These are phyloP conservation scores for Hypomyces rosellus DNA, from an alignment of 2,329 filamentous ascomycete species.

Conservation along the genomic window DNA sequence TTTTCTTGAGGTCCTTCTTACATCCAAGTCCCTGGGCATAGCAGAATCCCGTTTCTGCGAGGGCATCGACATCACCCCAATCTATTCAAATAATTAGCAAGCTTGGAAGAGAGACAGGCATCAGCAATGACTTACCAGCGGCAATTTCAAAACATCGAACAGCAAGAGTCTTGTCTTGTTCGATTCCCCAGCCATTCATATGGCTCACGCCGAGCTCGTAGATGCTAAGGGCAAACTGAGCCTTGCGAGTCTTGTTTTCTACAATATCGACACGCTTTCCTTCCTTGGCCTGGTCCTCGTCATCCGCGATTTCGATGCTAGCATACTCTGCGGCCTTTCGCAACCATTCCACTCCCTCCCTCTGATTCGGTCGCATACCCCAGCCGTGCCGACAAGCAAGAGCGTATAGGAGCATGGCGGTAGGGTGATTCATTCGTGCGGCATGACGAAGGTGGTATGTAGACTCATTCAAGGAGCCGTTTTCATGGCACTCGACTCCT, in stretches of 20 bases:
- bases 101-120: not conserved
- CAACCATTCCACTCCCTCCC: constrained; percentile 86
- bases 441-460: constrained; percentile 93
- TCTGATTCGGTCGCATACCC: constrained; percentile 91
- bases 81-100: constrained; percentile 36
- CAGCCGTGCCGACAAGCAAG: constrained; percentile 93
- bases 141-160: constrained; percentile 95
- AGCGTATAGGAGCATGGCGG: constrained; percentile 93
- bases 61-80: constrained; percentile 92
- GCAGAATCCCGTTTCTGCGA: constrained; percentile 92
- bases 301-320: constrained; percentile 74
- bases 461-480: constrained; percentile 81
- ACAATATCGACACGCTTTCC: constrained; percentile 57
- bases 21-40: constrained; percentile 90
- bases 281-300: constrained; percentile 61
- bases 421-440: constrained; percentile 77
- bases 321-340: constrained; percentile 83
- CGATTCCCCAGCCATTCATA: constrained; percentile 96
- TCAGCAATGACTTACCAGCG: constrained; percentile 52
- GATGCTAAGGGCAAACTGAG: constrained; percentile 90
- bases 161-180: constrained; percentile 83
- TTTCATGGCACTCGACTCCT: constrained; percentile 84
- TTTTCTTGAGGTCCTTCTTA: constrained; percentile 94
- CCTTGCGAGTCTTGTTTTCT: constrained; percentile 76
- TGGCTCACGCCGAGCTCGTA: constrained; percentile 96